Percentiles rank a stretch among this genome's conserved stretches.
Evolutionary conservation across 1,139 yeast species (phyloP).

Genomic region (Saccharomyces hybrid): DNA sequence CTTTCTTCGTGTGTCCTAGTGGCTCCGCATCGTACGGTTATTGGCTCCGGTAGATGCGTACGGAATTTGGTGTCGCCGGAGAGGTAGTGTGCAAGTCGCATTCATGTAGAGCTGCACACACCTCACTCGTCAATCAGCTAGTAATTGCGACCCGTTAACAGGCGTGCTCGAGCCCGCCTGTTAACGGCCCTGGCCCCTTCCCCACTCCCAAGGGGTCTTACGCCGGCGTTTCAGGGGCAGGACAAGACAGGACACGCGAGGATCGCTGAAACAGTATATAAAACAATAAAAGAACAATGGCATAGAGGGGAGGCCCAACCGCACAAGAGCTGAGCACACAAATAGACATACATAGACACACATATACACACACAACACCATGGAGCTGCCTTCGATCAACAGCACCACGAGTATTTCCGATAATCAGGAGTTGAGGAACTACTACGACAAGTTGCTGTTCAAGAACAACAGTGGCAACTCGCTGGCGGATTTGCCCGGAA

Average conservation of each 20-base stretch:
- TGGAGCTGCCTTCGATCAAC: constrained; percentile 29
- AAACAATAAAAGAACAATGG: background rate
- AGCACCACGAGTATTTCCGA: constrained; percentile 32
- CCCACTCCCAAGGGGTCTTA: background rate
- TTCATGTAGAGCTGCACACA: background rate
- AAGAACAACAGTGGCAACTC: constrained; percentile 30
- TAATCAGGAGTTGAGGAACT: constrained; percentile 27
- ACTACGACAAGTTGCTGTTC: constrained; percentile 30
- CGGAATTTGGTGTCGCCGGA: background rate
- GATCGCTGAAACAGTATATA: background rate
- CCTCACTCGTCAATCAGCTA: background rate
- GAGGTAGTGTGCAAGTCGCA: background rate
- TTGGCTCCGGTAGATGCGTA: background rate
- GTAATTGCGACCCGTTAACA: background rate
- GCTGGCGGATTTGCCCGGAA: constrained; percentile 27
- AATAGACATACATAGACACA: background rate
- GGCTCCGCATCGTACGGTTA: background rate
- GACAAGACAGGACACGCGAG: constrained; percentile 1
- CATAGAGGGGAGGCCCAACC: background rate
- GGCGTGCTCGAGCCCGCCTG: background rate
- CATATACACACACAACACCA: background rate
- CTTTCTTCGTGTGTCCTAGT: background rate
- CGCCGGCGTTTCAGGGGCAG: constrained; percentile 1
- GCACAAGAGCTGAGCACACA: background rate
- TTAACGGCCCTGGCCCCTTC: background rate